Evolutionary conservation across 2,329 filamentous ascomycete species (phyloP), one percentile per base, ranked within the genome.

Genomic region (Didymellaceae sp.): DNA sequence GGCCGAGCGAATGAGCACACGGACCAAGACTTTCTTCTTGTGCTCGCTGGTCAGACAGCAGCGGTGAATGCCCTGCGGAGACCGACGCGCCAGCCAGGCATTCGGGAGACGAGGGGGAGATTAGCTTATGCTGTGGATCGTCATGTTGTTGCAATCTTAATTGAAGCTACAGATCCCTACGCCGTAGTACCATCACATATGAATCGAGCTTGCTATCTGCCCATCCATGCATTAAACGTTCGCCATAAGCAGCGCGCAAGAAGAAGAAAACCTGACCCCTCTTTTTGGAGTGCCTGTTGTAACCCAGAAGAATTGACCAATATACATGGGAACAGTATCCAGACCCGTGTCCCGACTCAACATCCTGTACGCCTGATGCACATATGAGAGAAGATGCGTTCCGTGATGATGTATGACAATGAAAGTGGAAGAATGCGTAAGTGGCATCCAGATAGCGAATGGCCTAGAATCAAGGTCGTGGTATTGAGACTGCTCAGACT

Each of bases 311-410:
- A 50, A 41, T 41, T 45, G 46, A 48, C 30, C 49, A 58, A 55
- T 61, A 38, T 61, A 61, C 57, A 61, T 57, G 52, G 55, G 55
- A 56, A 48, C 55, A 60, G 55, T 65, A 67, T 64, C 59, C 61
- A 66, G 58, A 57, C 39, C 49, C 52, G 21, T 22, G 33, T 42
- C 50, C 40, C 33, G 42, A 50, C 49, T 50, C 45, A 52, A 50
- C 34, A n/a, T 46, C 34, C 50, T 48, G 54, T 55, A 54, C 55
- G 44, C 55, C 58, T 18, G 52, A 45, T 54, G 55, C 57, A 51
- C 55, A 47, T 40, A 57, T 26, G 43, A 52, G 54, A 55, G 46
- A 45, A 59, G 39, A 58, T 52, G 43, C 45, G 24, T 38, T 45
- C 52, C 38, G 33, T 34, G 14, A 48, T 54, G 39, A 48, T 44